Percentiles rank a stretch among this genome's conserved stretches.
Evolutionary conservation across 306 rosid species (phyloP).

Genomic region (Rosa chinensis): DNA sequence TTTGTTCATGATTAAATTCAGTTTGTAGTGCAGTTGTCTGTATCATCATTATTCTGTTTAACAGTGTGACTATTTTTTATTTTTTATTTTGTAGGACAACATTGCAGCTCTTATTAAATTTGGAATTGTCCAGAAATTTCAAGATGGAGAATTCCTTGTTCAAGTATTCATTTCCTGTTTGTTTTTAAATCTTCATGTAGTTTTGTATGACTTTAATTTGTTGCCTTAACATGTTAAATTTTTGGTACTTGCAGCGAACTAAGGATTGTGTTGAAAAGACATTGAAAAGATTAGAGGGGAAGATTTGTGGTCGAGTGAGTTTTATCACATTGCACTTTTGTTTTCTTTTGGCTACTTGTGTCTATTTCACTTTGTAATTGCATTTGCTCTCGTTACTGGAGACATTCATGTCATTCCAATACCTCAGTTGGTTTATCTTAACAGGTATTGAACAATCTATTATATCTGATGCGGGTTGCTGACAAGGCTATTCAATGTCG

Average conservation of each 20-base stretch:
- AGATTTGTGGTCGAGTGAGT: slow-evolving; percentile 71
- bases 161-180: slow-evolving; percentile 45
- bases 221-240: slow-evolving; percentile 2
- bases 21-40: neutral
- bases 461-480: slow-evolving; percentile 68
- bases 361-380: neutral
- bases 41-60: neutral
- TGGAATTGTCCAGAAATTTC: slow-evolving; percentile 73
- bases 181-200: neutral
- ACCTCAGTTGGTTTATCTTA: neutral
- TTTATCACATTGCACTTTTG: slow-evolving; percentile 1
- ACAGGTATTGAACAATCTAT: slow-evolving; percentile 60
- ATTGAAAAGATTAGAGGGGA: slow-evolving; percentile 75
- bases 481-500: slow-evolving; percentile 57
- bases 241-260: slow-evolving; percentile 53
- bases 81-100: slow-evolving; percentile 58
- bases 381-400: slow-evolving; percentile 12
- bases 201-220: neutral
- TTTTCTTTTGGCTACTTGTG: neutral
- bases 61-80: neutral
- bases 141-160: slow-evolving; percentile 74
- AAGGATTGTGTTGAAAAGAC: slow-evolving; percentile 85
- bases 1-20: slow-evolving; percentile 9
- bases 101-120: slow-evolving; percentile 63
- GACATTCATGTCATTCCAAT: slow-evolving; percentile 8